These are phyloP conservation scores for Fusarium papillatum DNA, from an alignment of 2,329 filamentous ascomycete genomes.

Conservation along the genomic window DNA sequence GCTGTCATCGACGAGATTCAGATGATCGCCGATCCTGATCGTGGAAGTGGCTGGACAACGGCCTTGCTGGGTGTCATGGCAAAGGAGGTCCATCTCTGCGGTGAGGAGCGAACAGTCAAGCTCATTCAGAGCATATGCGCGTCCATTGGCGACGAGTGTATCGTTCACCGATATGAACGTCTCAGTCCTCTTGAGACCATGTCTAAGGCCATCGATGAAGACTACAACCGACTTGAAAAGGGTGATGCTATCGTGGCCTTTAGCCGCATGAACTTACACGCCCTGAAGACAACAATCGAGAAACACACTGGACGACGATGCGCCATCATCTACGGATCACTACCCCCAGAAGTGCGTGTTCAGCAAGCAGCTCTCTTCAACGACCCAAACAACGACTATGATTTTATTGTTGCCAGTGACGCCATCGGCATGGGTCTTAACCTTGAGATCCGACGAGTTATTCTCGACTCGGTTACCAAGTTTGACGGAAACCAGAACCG, in stretches of 20 bases:
- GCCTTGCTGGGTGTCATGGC: conserved; percentile 90
- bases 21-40: conserved; percentile 86
- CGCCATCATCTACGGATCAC: conserved; percentile 91
- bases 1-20: conserved; percentile 99
- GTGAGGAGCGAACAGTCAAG: conserved; percentile 86
- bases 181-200: conserved; percentile 83
- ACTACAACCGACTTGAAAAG: conserved; percentile 79
- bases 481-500: conserved; percentile 72
- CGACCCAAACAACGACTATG: conserved; percentile 94
- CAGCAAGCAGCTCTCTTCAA: conserved; percentile 96
- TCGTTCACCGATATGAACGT: conserved; percentile 87
- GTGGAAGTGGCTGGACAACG: conserved; percentile 96
- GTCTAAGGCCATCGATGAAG: conserved; percentile 70
- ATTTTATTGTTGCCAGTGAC: conserved; percentile 93
- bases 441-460: conserved; percentile 88
- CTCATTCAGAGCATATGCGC: conserved; percentile 84
- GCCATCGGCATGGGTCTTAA: conserved; percentile 99
- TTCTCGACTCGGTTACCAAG: conserved; percentile 86
- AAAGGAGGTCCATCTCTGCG: conserved; percentile 92
- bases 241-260: conserved; percentile 94
- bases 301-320: conserved; percentile 81
- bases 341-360: conserved; percentile 93
- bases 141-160: conserved; percentile 83
- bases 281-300: conserved; percentile 84
- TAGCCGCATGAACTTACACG: conserved; percentile 85